phyloP scores from a whole-genome alignment of 441 rosid genomes.

The Gossypium davidsonii region DNA sequence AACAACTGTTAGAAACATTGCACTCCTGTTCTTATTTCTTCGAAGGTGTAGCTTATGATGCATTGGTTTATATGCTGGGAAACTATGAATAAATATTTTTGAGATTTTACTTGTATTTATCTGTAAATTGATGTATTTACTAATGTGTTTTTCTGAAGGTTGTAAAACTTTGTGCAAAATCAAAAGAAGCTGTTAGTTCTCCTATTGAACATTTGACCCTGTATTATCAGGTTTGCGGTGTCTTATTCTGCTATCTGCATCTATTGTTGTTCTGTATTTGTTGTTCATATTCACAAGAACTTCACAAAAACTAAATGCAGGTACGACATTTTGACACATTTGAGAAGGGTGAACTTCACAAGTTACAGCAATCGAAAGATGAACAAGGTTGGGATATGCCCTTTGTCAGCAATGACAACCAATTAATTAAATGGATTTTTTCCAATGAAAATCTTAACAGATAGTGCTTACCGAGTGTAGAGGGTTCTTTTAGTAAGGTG shows the following conservation, averaged over 20 bases:
- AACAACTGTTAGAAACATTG: background rate
- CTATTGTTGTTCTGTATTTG: background rate
- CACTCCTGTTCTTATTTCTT: background rate
- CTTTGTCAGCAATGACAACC: background rate
- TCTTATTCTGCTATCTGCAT: background rate
- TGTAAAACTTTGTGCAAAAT: constrained; percentile 96
- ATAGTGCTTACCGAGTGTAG: too few species aligned
- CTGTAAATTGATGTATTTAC: background rate
- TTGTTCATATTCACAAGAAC: constrained; percentile 4
- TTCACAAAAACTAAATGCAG: constrained; percentile 35
- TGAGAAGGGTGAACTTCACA: constrained; percentile 98
- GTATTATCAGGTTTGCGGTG: constrained; percentile 80
- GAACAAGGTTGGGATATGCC: constrained; percentile 66
- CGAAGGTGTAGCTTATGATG: background rate
- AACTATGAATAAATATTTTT: background rate
- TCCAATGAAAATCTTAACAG: too few species aligned
- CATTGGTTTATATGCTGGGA: background rate
- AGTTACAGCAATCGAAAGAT: constrained; percentile 94
- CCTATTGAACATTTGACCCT: constrained; percentile 98
- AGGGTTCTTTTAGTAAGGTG: too few species aligned
- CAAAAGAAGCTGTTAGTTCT: constrained; percentile 97
- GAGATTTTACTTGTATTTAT: background rate
- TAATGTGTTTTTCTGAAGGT: constrained; percentile 41
- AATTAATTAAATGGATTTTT: too few species aligned
- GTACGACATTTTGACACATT: constrained; percentile 98